Base-by-base conservation (phyloP, 352 stramenopile genomes). In the Pythium monospermum region DNA sequence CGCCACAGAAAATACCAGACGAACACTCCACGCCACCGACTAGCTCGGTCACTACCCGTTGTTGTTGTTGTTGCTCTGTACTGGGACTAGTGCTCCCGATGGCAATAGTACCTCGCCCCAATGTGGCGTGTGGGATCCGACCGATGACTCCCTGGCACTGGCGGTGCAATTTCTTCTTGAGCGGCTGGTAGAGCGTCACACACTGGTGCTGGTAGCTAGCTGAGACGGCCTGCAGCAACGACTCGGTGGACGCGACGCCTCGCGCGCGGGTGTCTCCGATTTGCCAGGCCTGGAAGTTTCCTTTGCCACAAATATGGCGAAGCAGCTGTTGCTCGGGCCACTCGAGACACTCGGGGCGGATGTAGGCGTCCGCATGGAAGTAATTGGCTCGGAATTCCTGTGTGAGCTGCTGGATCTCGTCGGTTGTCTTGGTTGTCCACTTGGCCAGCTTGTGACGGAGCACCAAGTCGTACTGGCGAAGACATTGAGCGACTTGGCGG, bases 201-300 rank as follows among this genome's bases (percentile, higher is more conserved):
- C 61, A 69, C 43, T 69, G 61, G 26, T 56, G 51, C 30, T 59
- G 45, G 48, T 69, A 66, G 25, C 47, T 53, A 13, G 37, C 22
- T 15, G 61, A 65, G 22, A 66, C 35, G 25, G 56, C 56, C 11
- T 35, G 40, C 6, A 64, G 23, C 13, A 62, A 32, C 12, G 46
- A 46, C 11, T 56, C 46, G 16, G 30, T n/a, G 0, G 39, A 48
- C 8, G 38, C 27, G 39, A 62, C 40, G 30, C 54, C 54, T 3
- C 54, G 54, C 40, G 54, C 54, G 33, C 46, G 45, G 19, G 54
- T 52, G 40, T 62, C 54, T 19, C 54, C 54, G 27, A 62, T 57
- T 23, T 43, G 31, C 54, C 54, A 62, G n/a, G 54, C 23, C 50
- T 50, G 50, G 33, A 68, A 51, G 42, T 45, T 60, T 25, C 55